A percentile compares a stretch with the other conserved stretches of the same genome.
phyloP scores from a whole-genome alignment of 2,329 filamentous ascomycete genomes.

The Ilyonectria sp. region DNA sequence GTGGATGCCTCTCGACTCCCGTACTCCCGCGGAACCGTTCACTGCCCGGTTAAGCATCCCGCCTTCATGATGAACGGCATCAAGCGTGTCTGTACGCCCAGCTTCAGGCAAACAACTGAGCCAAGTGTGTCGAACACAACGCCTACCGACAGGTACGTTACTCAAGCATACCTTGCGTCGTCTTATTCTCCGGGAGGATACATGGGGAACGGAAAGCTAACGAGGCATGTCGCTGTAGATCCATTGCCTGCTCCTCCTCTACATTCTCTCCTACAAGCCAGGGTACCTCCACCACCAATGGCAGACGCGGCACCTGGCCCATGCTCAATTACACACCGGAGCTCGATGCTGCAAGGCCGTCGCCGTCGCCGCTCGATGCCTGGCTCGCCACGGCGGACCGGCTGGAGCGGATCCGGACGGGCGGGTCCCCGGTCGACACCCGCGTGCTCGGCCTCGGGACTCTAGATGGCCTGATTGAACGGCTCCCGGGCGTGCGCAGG shows the following conservation, averaged over 20 bases:
- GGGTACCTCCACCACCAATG: not conserved
- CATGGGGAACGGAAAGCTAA: conserved; percentile 2
- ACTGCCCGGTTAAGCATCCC: not conserved
- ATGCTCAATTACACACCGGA: conserved; percentile 1
- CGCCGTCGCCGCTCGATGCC: conserved; percentile 7
- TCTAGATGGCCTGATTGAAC: conserved; percentile 18
- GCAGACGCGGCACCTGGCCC: conserved; percentile 22
- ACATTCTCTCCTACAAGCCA: not conserved
- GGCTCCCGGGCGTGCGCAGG: conserved; percentile 7
- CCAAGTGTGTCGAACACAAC: conserved; percentile 11
- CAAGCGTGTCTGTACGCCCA: conserved; percentile 7
- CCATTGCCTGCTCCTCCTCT: not conserved
- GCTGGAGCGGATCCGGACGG: conserved; percentile 27
- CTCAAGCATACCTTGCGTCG: not conserved
- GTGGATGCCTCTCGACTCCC: conserved; percentile 1
- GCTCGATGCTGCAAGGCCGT: not conserved
- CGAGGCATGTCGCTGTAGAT: conserved; percentile 4
- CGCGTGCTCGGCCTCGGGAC: conserved; percentile 18
- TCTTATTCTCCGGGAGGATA: conserved; percentile 4
- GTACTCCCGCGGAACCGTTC: conserved; percentile 1
- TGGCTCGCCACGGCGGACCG: conserved; percentile 26
- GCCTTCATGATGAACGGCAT: conserved; percentile 17
- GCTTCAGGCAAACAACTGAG: conserved; percentile 9
- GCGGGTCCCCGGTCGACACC: conserved; percentile 20
- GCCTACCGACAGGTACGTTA: conserved; percentile 19